A percentile compares a stretch with the other conserved stretches of the same genome.
These are phyloP conservation scores for Dissophora ornata DNA, from an alignment of 192 early-diverging fungal genomes.

Conservation along the genomic window DNA sequence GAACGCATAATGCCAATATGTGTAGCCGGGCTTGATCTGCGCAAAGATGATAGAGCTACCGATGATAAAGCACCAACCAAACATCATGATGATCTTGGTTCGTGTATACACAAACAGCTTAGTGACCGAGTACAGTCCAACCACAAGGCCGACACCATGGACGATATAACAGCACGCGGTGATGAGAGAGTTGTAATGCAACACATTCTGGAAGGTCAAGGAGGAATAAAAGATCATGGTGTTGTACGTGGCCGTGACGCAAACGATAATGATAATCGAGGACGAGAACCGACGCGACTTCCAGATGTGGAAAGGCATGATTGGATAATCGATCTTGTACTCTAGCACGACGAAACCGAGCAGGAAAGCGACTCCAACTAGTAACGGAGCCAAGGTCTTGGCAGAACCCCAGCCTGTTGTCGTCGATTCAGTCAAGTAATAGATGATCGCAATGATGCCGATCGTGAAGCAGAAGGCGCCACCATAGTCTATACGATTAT, in stretches of 20 bases:
- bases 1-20: slow-evolving; percentile 51
- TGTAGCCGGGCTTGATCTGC: slow-evolving; percentile 15
- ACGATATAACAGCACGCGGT: slow-evolving; percentile 61
- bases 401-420: slow-evolving; percentile 43
- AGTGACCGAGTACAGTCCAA: slow-evolving; percentile 43
- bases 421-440: slow-evolving; percentile 46
- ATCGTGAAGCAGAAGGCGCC: slow-evolving; percentile 33
- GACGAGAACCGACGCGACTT: slow-evolving; percentile 51
- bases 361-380: slow-evolving; percentile 50
- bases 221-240: slow-evolving; percentile 57
- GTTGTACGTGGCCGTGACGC: slow-evolving; percentile 43
- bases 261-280: slow-evolving; percentile 36
- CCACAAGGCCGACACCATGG: slow-evolving; percentile 52
- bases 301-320: slow-evolving; percentile 59
- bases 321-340: slow-evolving; percentile 38
- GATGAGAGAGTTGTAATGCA: slow-evolving; percentile 50
- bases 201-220: slow-evolving; percentile 59
- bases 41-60: slow-evolving; percentile 25
- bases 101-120: slow-evolving; percentile 13
- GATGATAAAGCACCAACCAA: slow-evolving; percentile 35
- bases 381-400: slow-evolving; percentile 35
- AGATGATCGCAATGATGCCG: slow-evolving; percentile 49
- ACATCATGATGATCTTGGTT: slow-evolving; percentile 43
- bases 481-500: slow-evolving; percentile 34
- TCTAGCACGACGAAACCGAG: slow-evolving; percentile 53